Evolutionary conservation across 2,329 filamentous ascomycete species (phyloP).

Genomic region (Pestalotiopsis fici): DNA sequence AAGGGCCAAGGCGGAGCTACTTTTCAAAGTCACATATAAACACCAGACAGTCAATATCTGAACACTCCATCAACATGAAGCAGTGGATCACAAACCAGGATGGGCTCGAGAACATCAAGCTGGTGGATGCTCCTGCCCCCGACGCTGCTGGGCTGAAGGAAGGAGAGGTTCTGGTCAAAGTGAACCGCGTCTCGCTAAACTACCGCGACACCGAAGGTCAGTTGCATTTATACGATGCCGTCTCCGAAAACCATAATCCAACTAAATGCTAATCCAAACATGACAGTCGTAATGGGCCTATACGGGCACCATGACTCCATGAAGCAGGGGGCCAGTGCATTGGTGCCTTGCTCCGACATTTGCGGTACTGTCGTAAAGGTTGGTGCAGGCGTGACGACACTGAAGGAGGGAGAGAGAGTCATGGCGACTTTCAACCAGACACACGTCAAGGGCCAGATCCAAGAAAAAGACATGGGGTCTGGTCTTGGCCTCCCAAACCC

Average conservation of each 20-base stretch:
- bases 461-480: slow-evolving; percentile 52
- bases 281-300: slow-evolving; percentile 61
- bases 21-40: not conserved
- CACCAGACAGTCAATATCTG: not conserved
- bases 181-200: slow-evolving; percentile 48
- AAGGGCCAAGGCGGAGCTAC: not conserved
- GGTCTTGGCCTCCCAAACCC: slow-evolving; percentile 62
- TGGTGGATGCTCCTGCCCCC: slow-evolving; percentile 45
- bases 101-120: slow-evolving; percentile 54
- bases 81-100: slow-evolving; percentile 59
- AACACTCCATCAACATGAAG: slow-evolving; percentile 24
- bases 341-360: slow-evolving; percentile 72
- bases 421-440: slow-evolving; percentile 63
- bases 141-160: slow-evolving; percentile 35
- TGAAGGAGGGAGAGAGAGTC: slow-evolving; percentile 64
- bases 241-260: not conserved
- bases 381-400: slow-evolving; percentile 43
- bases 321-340: slow-evolving; percentile 31
- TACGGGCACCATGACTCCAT: slow-evolving; percentile 67
- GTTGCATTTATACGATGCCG: slow-evolving; percentile 2
- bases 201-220: slow-evolving; percentile 51
- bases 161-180: slow-evolving; percentile 53
- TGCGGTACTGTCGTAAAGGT: slow-evolving; percentile 60
- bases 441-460: slow-evolving; percentile 60
- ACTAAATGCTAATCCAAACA: not conserved